Conservation (phyloP, 148 eudicot species). For the Talinum fruticosum region DNA sequence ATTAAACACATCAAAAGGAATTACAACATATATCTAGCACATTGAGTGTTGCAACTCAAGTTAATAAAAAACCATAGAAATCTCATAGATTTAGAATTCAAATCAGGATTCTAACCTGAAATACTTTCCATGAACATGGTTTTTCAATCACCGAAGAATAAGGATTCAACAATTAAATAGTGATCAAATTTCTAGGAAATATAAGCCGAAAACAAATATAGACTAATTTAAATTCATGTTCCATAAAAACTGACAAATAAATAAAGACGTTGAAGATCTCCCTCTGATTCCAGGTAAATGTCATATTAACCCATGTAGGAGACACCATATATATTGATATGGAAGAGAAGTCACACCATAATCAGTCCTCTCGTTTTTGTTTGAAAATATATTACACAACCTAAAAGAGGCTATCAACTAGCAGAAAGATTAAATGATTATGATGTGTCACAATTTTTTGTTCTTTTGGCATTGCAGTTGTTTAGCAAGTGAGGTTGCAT, state of each 20-base stretch:
- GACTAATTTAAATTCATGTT: not conserved
- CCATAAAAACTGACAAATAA: not conserved
- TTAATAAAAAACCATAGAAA: not conserved
- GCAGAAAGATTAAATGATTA: too few relatives aligned
- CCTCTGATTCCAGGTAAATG: not conserved
- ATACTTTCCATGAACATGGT: not conserved
- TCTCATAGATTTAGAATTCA: not conserved
- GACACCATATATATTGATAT: too few relatives aligned
- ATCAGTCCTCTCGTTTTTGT: not conserved
- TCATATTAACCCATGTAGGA: not conserved
- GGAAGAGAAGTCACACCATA: not conserved
- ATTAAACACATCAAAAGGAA: not conserved
- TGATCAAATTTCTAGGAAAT: not conserved
- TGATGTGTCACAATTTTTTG: too few relatives aligned
- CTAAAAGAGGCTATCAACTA: not conserved
- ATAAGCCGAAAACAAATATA: not conserved
- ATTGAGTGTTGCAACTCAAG: not conserved
- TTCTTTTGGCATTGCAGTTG: too few relatives aligned
- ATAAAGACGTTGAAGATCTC: not conserved
- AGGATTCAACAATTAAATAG: not conserved
- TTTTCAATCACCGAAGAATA: not conserved
- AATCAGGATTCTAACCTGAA: not conserved
- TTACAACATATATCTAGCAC: not conserved
- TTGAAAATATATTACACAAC: not conserved
- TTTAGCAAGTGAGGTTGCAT: not conserved